These are phyloP conservation scores for Lodderomyces parapsilosis DNA, from an alignment of 1,139 yeast species.

Conservation along the genomic window DNA sequence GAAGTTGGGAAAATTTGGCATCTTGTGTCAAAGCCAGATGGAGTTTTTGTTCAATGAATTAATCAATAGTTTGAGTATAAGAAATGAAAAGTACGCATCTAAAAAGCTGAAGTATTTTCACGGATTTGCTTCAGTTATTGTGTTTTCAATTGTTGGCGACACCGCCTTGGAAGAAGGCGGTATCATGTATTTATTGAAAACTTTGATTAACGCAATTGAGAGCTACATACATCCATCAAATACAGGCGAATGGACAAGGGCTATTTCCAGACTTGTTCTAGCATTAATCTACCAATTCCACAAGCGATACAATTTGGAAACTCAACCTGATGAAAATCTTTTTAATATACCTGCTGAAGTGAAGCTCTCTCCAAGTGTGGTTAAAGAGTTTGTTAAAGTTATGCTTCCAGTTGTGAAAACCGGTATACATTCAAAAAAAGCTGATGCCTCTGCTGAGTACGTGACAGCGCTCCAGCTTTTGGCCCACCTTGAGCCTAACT, in stretches of 20 bases:
- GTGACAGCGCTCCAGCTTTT: conserved; percentile 61
- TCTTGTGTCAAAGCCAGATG: conserved; percentile 63
- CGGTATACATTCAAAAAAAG: conserved; percentile 79
- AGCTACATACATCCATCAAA: conserved; percentile 93
- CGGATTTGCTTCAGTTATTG: conserved; percentile 61
- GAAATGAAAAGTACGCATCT: conserved; percentile 39
- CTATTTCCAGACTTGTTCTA: conserved; percentile 63
- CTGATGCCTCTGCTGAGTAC: conserved; percentile 57
- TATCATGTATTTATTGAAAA: conserved; percentile 52
- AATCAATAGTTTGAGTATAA: conserved; percentile 52
- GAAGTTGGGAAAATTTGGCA: conserved; percentile 46
- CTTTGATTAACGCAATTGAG: conserved; percentile 66
- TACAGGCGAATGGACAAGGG: conserved; percentile 77
- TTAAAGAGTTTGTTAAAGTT: conserved; percentile 52
- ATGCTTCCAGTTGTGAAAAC: conserved; percentile 58
- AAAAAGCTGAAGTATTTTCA: conserved; percentile 46
- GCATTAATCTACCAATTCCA: conserved; percentile 59
- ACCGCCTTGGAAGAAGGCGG: conserved; percentile 39
- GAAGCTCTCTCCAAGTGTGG: conserved; percentile 44
- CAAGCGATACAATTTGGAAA: conserved; percentile 53
- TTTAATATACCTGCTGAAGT: conserved; percentile 44
- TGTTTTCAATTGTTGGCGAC: conserved; percentile 63
- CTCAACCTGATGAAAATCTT: conserved; percentile 36
- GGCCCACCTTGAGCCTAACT: conserved; percentile 60
- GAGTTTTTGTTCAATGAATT: conserved; percentile 56